phyloP scores from a whole-genome alignment of 352 stramenopile species.

The Chrysophaeum taylorii region DNA sequence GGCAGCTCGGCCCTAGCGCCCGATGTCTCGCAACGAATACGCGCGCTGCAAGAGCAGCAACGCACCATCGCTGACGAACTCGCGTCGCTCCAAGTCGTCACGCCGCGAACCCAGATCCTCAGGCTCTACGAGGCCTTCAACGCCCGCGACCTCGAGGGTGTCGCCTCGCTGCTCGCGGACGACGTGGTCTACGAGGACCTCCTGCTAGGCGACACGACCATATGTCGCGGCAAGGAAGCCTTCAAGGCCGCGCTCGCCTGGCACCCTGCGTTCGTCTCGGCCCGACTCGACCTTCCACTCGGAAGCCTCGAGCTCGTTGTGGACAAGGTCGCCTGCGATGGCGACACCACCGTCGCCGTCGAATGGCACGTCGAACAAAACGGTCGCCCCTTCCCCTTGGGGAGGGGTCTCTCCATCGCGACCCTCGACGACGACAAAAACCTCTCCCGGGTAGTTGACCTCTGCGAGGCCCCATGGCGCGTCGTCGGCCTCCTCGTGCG shows the following conservation, averaged over 20 bases:
- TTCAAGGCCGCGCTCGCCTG: neutral
- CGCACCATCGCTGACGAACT: too few relatives aligned
- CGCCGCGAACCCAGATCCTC: neutral
- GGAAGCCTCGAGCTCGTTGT: slow-evolving; percentile 8
- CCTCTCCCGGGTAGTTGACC: neutral
- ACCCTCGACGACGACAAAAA: neutral
- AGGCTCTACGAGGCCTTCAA: slow-evolving; percentile 5
- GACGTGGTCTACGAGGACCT: slow-evolving; percentile 15
- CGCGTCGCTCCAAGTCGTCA: too few relatives aligned
- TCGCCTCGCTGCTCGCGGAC: neutral
- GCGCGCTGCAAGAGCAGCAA: too few relatives aligned
- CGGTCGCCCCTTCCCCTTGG: neutral
- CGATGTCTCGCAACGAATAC: too few relatives aligned
- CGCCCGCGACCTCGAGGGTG: neutral
- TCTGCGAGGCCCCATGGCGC: slow-evolving; percentile 2
- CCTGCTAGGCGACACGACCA: slow-evolving; percentile 1
- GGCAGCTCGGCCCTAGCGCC: too few relatives aligned
- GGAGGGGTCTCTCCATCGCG: neutral
- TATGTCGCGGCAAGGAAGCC: neutral
- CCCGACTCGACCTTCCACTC: neutral
- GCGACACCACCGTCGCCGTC: neutral
- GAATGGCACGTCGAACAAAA: slow-evolving; percentile 12
- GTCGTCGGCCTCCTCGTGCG: slow-evolving; percentile 2
- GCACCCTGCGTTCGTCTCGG: neutral
- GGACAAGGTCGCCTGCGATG: slow-evolving; percentile 8